Evolutionary conservation across 306 rosid genomes (phyloP).

Genomic region (Rosa rugosa): DNA sequence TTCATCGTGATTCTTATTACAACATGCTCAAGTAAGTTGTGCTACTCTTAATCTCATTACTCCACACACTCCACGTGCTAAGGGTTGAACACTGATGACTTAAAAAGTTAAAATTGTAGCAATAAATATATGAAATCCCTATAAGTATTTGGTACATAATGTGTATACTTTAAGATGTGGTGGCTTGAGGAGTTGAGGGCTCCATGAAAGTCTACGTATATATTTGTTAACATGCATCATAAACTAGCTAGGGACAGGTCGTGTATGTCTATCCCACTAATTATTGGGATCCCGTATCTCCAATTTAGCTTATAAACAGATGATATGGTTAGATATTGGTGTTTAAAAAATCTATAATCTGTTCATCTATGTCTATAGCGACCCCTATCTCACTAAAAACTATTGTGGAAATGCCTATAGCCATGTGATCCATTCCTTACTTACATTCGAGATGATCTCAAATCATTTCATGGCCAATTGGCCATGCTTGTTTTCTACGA

Average conservation of each 20-base stretch:
- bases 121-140: background rate
- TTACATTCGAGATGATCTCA: background rate
- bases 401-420: background rate
- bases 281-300: conserved; percentile 12
- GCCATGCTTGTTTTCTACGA: conserved; percentile 1
- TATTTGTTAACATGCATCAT: background rate
- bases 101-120: background rate
- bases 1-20: background rate
- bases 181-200: background rate
- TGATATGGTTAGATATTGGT: conserved; percentile 11
- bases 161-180: background rate
- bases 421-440: conserved; percentile 5
- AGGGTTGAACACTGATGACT: background rate
- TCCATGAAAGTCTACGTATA: background rate
- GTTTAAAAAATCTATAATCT: conserved; percentile 4
- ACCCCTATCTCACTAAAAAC: background rate
- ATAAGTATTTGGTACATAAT: background rate
- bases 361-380: background rate
- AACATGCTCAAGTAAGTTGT: background rate
- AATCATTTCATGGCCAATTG: background rate
- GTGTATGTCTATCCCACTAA: background rate
- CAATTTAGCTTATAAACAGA: background rate
- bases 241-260: background rate
- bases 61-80: background rate
- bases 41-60: background rate